Evolutionary conservation across 1,139 yeast genomes (phyloP).

Genomic region (Sugiyamaella paludigena): DNA sequence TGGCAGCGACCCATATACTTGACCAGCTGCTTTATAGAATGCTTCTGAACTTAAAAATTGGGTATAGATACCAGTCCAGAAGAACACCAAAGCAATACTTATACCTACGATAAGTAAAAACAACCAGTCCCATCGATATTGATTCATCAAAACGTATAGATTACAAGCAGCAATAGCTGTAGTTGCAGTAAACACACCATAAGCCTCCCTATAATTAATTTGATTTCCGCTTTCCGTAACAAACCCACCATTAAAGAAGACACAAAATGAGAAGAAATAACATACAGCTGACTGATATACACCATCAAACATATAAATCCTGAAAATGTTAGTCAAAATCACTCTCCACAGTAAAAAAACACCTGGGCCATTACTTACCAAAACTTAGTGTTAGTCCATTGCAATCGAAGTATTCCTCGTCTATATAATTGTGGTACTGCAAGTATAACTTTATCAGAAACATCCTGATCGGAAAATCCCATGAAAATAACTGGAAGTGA

Average conservation of each 20-base stretch:
- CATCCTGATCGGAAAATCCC: constrained; percentile 93
- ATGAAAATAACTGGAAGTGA: constrained; percentile 89
- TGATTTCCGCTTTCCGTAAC: constrained; percentile 62
- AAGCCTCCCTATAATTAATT: constrained; percentile 76
- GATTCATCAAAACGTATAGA: constrained; percentile 73
- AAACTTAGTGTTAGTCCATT: constrained; percentile 78
- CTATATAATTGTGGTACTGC: constrained; percentile 85
- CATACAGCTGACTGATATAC: constrained; percentile 82
- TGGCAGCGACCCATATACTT: constrained; percentile 65
- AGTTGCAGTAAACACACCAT: constrained; percentile 78
- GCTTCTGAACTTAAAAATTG: constrained; percentile 57
- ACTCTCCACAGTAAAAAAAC: too few relatives aligned
- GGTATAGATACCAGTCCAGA: constrained; percentile 95
- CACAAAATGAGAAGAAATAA: constrained; percentile 79
- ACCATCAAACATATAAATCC: constrained; percentile 77
- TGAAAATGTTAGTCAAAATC: constrained; percentile 6
- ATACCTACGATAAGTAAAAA: constrained; percentile 61
- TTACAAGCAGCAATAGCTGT: constrained; percentile 82
- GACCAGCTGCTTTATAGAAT: constrained; percentile 75
- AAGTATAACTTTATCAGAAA: constrained; percentile 71
- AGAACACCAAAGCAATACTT: constrained; percentile 67
- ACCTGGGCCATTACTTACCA: constrained; percentile 42
- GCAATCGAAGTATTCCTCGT: constrained; percentile 76
- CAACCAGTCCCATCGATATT: constrained; percentile 93
- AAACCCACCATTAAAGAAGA: constrained; percentile 57